These are phyloP conservation scores for Arthrobotrys pseudoclavata DNA, from an alignment of 2,329 filamentous ascomycete genomes.

Conservation along the genomic window DNA sequence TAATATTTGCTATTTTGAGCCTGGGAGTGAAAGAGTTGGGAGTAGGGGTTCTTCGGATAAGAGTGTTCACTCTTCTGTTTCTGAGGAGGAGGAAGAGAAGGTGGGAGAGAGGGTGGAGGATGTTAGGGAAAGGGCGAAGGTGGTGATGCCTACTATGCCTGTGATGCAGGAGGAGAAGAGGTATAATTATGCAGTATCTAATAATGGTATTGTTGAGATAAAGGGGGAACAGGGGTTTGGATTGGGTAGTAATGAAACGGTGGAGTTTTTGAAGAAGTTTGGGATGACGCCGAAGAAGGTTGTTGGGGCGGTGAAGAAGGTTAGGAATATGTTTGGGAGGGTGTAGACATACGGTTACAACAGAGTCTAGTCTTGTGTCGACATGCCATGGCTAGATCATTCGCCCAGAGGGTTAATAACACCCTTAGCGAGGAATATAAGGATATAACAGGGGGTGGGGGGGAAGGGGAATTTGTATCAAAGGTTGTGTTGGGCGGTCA, in stretches of 20 bases:
- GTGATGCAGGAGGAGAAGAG: not conserved
- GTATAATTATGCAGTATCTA: not conserved
- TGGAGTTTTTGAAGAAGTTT: conserved; percentile 49
- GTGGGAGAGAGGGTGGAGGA: not conserved
- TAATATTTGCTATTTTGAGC: conserved; percentile 13
- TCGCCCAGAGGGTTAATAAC: not conserved
- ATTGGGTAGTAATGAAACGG: conserved; percentile 5
- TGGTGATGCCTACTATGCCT: not conserved
- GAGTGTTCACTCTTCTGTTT: conserved; percentile 15
- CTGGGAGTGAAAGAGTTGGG: conserved; percentile 1
- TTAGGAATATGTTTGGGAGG: conserved; percentile 50
- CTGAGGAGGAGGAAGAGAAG: conserved; percentile 32
- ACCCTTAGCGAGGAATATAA: not conserved
- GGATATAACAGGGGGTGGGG: not conserved
- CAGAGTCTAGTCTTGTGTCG: no score
- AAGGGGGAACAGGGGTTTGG: not conserved
- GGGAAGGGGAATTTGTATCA: not conserved
- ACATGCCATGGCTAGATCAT: no score
- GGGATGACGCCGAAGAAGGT: conserved; percentile 49
- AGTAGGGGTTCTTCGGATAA: conserved; percentile 29
- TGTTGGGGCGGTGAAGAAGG: conserved; percentile 44
- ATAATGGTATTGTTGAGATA: not conserved
- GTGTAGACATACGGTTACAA: no score
- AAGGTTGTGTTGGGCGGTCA: conserved; percentile 19
- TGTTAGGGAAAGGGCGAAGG: not conserved